Percentiles rank a stretch among this genome's conserved stretches.
phyloP scores from a whole-genome alignment of 805 yeast genomes.

The Candida sithepensis region DNA sequence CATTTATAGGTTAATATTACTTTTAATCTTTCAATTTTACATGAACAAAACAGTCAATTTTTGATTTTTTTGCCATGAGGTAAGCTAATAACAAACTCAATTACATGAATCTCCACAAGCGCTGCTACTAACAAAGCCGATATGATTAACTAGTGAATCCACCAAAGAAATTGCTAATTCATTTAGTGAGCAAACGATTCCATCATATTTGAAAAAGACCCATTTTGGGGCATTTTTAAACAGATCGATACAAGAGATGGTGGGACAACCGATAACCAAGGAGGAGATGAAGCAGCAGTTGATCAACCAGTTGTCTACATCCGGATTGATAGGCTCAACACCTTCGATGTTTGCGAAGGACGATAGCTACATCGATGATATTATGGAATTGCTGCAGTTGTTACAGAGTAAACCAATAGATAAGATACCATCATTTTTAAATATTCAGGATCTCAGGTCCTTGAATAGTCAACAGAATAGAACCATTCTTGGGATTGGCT shows the following conservation, averaged over 20 bases:
- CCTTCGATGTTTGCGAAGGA: conserved; percentile 16
- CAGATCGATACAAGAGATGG: conserved; percentile 6
- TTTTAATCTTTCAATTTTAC: too few species aligned
- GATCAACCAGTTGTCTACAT: conserved; percentile 11
- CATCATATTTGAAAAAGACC: conserved; percentile 22
- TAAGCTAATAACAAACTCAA: too few species aligned
- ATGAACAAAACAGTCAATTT: too few species aligned
- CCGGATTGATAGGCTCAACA: conserved; percentile 21
- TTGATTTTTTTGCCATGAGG: too few species aligned
- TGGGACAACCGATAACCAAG: conserved; percentile 12
- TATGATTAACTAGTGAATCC: neutral
- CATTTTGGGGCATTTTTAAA: conserved; percentile 18
- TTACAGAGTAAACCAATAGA: conserved; percentile 10
- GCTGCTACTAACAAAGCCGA: neutral
- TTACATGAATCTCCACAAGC: too few species aligned
- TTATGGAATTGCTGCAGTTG: conserved; percentile 10
- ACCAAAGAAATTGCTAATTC: neutral
- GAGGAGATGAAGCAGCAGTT: conserved; percentile 12
- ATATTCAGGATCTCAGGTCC: neutral
- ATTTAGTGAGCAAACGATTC: conserved; percentile 8
- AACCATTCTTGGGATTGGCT: neutral
- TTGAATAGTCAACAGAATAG: neutral
- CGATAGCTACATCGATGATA: conserved; percentile 14
- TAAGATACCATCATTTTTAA: neutral
- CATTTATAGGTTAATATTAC: too few species aligned